A percentile compares a stretch with the other conserved stretches of the same genome.
Conservation (phyloP, 1,139 yeast species). For the Magnusiomyces starmeri region DNA sequence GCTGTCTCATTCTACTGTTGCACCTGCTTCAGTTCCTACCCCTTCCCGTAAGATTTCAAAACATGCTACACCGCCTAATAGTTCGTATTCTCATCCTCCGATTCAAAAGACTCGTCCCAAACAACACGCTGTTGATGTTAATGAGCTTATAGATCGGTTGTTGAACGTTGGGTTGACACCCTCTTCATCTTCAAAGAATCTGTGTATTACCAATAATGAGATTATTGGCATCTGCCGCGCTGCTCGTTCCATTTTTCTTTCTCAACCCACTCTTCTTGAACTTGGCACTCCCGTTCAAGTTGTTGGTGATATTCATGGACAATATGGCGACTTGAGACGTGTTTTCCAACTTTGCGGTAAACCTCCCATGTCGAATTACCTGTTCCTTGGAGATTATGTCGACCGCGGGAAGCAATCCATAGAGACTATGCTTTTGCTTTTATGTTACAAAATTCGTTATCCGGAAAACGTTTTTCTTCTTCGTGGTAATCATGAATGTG, state of each 20-base stretch:
- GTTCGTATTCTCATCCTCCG: slow-evolving; percentile 8
- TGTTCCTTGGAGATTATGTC: slow-evolving; percentile 79
- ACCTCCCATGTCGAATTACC: slow-evolving; percentile 72
- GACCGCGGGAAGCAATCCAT: slow-evolving; percentile 80
- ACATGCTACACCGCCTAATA: no score
- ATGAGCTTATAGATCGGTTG: slow-evolving; percentile 23
- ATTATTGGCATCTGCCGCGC: slow-evolving; percentile 57
- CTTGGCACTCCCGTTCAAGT: slow-evolving; percentile 79
- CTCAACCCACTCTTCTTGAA: slow-evolving; percentile 70
- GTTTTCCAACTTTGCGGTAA: slow-evolving; percentile 71
- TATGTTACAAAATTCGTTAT: slow-evolving; percentile 71
- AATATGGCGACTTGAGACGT: slow-evolving; percentile 65
- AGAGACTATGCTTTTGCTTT: slow-evolving; percentile 64
- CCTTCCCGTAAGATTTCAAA: slow-evolving; percentile 1
- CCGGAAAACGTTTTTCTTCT: slow-evolving; percentile 79
- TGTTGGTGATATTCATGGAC: slow-evolving; percentile 87
- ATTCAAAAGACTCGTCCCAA: slow-evolving; percentile 6
- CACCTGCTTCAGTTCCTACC: background rate
- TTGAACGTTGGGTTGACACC: slow-evolving; percentile 18
- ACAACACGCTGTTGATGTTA: slow-evolving; percentile 16
- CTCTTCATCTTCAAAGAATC: slow-evolving; percentile 15
- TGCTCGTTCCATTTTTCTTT: slow-evolving; percentile 61
- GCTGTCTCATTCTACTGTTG: background rate
- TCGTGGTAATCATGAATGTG: slow-evolving; percentile 81
- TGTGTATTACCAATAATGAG: slow-evolving; percentile 43